Evolutionary conservation across 306 rosid species (phyloP), one percentile per base, ranked within the genome.

Genomic region (Cyamopsis tetragonoloba): DNA sequence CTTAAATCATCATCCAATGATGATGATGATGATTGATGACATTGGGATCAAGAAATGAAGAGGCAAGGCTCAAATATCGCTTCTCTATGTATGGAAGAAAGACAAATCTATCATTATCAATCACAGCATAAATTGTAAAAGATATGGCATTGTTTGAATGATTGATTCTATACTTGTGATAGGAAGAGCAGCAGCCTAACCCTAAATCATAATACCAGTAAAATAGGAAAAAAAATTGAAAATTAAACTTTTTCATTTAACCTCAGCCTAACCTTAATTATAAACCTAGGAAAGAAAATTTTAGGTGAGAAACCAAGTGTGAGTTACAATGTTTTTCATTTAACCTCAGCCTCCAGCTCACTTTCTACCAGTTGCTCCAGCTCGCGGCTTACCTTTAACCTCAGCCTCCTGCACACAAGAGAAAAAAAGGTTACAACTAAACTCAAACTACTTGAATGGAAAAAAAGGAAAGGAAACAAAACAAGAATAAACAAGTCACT

Each of bases 331-430:
- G 10, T 32, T n/a, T 62, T 53, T 46, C 73, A 44, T 28, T 37
- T 62, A 5, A 20, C 39, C 26, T 11, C n/a, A n/a, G n/a, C 55
- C 59, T 34, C 57, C 2, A 15, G 27, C 23, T 79, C 74, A 78
- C 71, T 77, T 82, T 71, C 81, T 78, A 28, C 77, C 78, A 0
- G 79, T 61, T 49, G 79, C 30, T 60, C 62, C 77, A 66, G 70
- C 38, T 26, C 68, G 51, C 35, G 86, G 83, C 83, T 78, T 82
- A 13, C 83, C 67, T 65, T 82, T 77, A 73, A 82, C 80, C 69
- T 77, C 86, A 24, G 79, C 3, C 7, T 82, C 81, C 83, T 82
- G 79, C 17, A 30, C 72, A 68, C 24, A 24, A 4, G 61, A 43
- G 31, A 48, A 46, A 76, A n/a, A 62, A 32, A 26, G 8, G 35